A percentile compares a stretch with the other conserved stretches of the same genome.
Conservation (phyloP, 305 asterid species). For the Caryopteris hybrid region DNA sequence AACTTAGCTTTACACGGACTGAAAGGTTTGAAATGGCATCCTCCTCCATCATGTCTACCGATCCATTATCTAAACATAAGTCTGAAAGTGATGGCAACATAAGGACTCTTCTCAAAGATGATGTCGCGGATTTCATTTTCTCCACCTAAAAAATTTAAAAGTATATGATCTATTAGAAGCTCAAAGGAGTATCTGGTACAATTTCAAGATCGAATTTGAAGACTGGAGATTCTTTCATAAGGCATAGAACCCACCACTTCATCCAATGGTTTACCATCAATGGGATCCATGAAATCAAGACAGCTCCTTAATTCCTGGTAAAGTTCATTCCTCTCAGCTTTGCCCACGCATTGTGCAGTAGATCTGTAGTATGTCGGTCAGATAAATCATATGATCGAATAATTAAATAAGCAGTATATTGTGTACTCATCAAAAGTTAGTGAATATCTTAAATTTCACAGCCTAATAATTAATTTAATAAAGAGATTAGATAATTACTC, state of each 20-base stretch:
- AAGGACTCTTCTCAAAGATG: slow-evolving; percentile 78
- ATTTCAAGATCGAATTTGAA: slow-evolving; percentile 6
- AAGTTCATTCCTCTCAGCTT: slow-evolving; percentile 67
- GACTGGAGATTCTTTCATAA: slow-evolving; percentile 12
- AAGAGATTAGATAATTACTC: slow-evolving; percentile 61
- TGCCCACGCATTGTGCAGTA: slow-evolving; percentile 45
- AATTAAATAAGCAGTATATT: not conserved
- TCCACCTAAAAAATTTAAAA: slow-evolving; percentile 50
- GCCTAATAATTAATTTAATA: slow-evolving; percentile 30
- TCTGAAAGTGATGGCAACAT: slow-evolving; percentile 78
- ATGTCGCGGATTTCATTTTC: slow-evolving; percentile 66
- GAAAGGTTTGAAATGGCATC: slow-evolving; percentile 78
- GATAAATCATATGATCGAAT: slow-evolving; percentile 11
- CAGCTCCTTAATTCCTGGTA: slow-evolving; percentile 66
- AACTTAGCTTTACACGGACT: slow-evolving; percentile 69
- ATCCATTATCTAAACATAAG: slow-evolving; percentile 61
- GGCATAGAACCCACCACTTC: slow-evolving; percentile 67
- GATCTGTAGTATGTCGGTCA: slow-evolving; percentile 48
- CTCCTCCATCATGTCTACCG: slow-evolving; percentile 90
- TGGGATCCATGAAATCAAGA: slow-evolving; percentile 77
- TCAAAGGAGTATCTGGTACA: slow-evolving; percentile 14
- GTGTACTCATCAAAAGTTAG: not conserved
- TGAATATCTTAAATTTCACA: slow-evolving; percentile 8
- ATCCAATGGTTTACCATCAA: slow-evolving; percentile 64
- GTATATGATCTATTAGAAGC: slow-evolving; percentile 12